Base-by-base conservation (phyloP, 108 stramenopile genomes). In the Nitzschia putrida region DNA sequence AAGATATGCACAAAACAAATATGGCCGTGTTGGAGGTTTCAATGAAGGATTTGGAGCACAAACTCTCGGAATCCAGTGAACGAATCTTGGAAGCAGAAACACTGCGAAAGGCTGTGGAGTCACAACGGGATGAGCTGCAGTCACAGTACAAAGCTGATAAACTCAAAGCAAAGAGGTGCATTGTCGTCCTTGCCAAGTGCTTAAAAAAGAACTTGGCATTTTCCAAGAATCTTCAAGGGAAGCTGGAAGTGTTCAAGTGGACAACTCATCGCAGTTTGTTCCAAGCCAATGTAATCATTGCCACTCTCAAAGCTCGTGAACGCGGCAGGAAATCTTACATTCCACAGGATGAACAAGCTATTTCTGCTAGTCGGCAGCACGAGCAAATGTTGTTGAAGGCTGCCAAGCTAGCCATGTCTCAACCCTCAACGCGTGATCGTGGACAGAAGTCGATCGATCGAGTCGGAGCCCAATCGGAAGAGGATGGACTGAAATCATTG, bases 231-330 rank as follows among this genome's bases (percentile, higher is more conserved):
- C 20, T 22, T 3, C 21, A 24, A 22, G 23, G 3, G 6, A 25
- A 55, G 22, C 8, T 55, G 12, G 24, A 25, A 21, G 22, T 13
- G 20, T 55, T 21, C 24, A 25, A 55, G 21, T 22, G 24, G 13
- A 21, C 23, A 1, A 13, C 54, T 21, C 22, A 18, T 16, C 16
- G 38, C 14, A 40, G 23, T 63, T 22, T 44, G 10, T 44, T 40
- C 11, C 43, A 38, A 18, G 44, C 61, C n/a, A 47, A 63, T 8
- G n/a, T 37, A 26, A 63, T 22, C 18, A 23, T 63, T 24, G 61
- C 24, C 21, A 25, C 21, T 22, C 37, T 63, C 23, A 21, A 13
- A 7, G 61, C 42, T 45, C 8, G 16, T 44, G 18, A 16, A 47
- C 42, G 22, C 8, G 44, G 40, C 11, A 59, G 22, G 54, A 55